phyloP scores from a whole-genome alignment of 1,284 basidiomycete species.

The Thelephora terrestris region DNA sequence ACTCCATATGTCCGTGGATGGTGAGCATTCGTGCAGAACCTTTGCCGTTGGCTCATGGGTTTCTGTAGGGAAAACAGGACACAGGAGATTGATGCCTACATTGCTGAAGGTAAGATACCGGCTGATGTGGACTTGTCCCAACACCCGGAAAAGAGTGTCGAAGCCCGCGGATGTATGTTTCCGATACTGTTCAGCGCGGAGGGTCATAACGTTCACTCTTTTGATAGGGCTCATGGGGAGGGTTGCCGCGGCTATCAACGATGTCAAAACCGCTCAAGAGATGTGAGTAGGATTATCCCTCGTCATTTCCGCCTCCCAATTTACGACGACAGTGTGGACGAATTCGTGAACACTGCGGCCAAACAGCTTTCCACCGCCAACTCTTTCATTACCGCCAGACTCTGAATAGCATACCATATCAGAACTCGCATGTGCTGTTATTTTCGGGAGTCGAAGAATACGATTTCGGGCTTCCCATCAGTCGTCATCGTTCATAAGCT shows the following conservation, averaged over 20 bases:
- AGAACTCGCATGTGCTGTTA: neutral
- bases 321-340: conserved; percentile 43
- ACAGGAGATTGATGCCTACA: conserved; percentile 48
- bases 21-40: conserved; percentile 24
- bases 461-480: neutral
- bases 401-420: conserved; percentile 20
- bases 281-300: conserved; percentile 42
- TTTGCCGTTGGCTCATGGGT: neutral
- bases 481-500: conserved; percentile 55
- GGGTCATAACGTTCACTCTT: neutral
- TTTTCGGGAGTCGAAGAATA: too few species aligned
- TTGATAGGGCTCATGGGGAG: conserved; percentile 75
- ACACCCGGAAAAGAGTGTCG: conserved; percentile 58
- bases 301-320: neutral
- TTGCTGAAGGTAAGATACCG: conserved; percentile 63
- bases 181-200: neutral
- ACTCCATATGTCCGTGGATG: conserved; percentile 67
- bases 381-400: conserved; percentile 28
- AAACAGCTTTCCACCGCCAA: conserved; percentile 31
- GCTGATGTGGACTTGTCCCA: conserved; percentile 63
- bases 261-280: conserved; percentile 71
- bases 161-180: conserved; percentile 48
- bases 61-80: conserved; percentile 44
- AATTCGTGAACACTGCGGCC: conserved; percentile 53
- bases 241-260: conserved; percentile 69